Evolutionary conservation across 176 grass and related monocot genomes (phyloP).

Genomic region (Hsuehochloa calcarea): DNA sequence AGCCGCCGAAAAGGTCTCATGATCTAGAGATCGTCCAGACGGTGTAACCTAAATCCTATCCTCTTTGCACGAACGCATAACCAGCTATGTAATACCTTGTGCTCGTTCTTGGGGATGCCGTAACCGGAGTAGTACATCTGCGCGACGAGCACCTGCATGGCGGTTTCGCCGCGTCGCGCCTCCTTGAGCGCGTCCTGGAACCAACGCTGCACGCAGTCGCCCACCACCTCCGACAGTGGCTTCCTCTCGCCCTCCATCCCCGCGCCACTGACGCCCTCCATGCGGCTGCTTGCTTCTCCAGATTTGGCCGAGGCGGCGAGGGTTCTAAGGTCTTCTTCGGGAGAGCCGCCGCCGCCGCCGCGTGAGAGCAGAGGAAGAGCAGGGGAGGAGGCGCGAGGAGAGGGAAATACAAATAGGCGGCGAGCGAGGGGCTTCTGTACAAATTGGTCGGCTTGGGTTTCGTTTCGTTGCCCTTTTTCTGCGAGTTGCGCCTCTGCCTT

Average conservation of each 20-base stretch:
- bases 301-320: background rate
- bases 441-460: background rate
- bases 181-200: slow-evolving; percentile 83
- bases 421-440: background rate
- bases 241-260: slow-evolving; percentile 24
- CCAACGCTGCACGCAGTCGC: slow-evolving; percentile 82
- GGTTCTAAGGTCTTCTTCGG: background rate
- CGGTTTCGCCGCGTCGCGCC: slow-evolving; percentile 53
- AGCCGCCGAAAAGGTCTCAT: background rate
- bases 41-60: background rate
- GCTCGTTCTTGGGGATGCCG: too few species aligned
- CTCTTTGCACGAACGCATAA: background rate
- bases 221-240: slow-evolving; percentile 67
- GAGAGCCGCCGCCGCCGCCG: slow-evolving; percentile 4
- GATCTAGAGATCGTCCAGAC: background rate
- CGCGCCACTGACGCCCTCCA: slow-evolving; percentile 36
- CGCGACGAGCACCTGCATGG: slow-evolving; percentile 79
- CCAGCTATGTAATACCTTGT: background rate
- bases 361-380: background rate
- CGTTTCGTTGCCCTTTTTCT: background rate
- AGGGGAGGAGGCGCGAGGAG: slow-evolving; percentile 10
- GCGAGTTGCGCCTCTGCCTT: background rate
- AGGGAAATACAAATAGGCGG: slow-evolving; percentile 24
- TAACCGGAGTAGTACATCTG: slow-evolving; percentile 76
- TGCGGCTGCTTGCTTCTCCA: background rate